These are phyloP conservation scores for Gyromitra esculenta DNA, from an alignment of 2,329 filamentous ascomycete species.

Conservation along the genomic window DNA sequence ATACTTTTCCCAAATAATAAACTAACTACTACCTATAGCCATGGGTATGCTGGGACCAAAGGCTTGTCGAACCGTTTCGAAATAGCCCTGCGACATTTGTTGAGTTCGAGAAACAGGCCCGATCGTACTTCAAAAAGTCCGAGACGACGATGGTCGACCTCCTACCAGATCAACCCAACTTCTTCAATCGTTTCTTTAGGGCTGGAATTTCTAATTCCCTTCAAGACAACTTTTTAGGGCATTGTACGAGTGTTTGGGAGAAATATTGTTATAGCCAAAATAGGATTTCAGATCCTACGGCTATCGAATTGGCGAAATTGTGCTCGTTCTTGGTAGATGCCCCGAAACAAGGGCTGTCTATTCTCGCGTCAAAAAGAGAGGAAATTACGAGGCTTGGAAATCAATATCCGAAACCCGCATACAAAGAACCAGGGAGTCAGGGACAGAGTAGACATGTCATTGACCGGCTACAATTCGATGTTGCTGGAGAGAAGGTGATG, in stretches of 20 bases:
- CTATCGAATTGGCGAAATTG: conserved; percentile 66
- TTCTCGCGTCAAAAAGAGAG: conserved; percentile 59
- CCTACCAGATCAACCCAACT: conserved; percentile 11
- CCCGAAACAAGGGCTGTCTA: conserved; percentile 67
- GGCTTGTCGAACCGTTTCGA: conserved; percentile 72
- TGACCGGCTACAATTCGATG: conserved; percentile 67
- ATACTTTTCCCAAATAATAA: not conserved
- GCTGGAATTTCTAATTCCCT: conserved; percentile 70
- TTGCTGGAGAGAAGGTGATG: conserved; percentile 63
- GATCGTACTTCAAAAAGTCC: conserved; percentile 47
- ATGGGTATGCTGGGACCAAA: conserved; percentile 78
- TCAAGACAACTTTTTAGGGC: conserved; percentile 69
- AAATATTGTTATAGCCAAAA: conserved; percentile 70
- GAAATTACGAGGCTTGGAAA: conserved; percentile 52
- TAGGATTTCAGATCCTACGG: conserved; percentile 63
- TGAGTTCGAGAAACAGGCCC: conserved; percentile 58
- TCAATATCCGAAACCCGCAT: conserved; percentile 16
- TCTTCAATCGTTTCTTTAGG: conserved; percentile 64
- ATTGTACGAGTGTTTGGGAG: conserved; percentile 73
- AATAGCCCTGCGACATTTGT: conserved; percentile 66
- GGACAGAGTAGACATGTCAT: conserved; percentile 65
- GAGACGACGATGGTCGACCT: conserved; percentile 52
- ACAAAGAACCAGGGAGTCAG: not conserved
- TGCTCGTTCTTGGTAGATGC: conserved; percentile 69
- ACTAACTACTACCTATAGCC: conserved; percentile 59